Percentiles rank a stretch among this genome's conserved stretches.
These are phyloP conservation scores for Oryza glaberrima DNA, from an alignment of 176 grass and related monocot genomes.

Conservation along the genomic window DNA sequence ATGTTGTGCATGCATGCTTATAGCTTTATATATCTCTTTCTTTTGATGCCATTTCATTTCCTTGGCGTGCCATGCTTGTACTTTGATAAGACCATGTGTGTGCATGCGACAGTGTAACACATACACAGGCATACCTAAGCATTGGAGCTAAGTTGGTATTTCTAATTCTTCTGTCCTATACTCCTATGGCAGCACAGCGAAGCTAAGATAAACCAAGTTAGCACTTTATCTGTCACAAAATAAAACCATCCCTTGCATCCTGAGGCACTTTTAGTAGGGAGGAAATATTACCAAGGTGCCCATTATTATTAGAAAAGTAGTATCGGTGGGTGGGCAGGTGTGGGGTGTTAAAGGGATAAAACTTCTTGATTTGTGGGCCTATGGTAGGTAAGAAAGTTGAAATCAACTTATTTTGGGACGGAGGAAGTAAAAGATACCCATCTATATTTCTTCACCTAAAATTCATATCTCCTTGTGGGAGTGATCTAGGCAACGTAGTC, in stretches of 20 bases:
- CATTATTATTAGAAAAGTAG: too few species aligned
- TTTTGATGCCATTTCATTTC: slow-evolving; percentile 3
- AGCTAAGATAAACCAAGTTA: not conserved
- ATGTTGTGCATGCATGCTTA: slow-evolving; percentile 22
- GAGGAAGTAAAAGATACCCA: not conserved
- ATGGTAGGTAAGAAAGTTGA: too few species aligned
- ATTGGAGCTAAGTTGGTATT: not conserved
- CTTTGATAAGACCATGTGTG: not conserved
- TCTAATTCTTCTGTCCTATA: not conserved
- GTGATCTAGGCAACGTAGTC: not conserved
- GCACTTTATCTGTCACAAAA: not conserved
- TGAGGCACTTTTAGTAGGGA: too few species aligned
- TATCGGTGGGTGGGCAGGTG: too few species aligned
- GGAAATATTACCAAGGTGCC: too few species aligned
- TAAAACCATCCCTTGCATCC: too few species aligned
- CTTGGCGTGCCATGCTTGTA: not conserved
- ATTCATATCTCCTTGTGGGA: not conserved
- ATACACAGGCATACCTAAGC: not conserved
- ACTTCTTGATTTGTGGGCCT: too few species aligned
- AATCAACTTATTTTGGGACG: too few species aligned
- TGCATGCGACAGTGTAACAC: not conserved
- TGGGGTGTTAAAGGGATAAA: too few species aligned
- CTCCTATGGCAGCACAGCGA: too few species aligned
- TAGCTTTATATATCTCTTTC: slow-evolving; percentile 10
- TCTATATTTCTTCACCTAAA: not conserved